A percentile compares a stretch with the other conserved stretches of the same genome.
Conservation (phyloP, 2,329 filamentous ascomycete species). For the Pseudonectria foliicola region DNA sequence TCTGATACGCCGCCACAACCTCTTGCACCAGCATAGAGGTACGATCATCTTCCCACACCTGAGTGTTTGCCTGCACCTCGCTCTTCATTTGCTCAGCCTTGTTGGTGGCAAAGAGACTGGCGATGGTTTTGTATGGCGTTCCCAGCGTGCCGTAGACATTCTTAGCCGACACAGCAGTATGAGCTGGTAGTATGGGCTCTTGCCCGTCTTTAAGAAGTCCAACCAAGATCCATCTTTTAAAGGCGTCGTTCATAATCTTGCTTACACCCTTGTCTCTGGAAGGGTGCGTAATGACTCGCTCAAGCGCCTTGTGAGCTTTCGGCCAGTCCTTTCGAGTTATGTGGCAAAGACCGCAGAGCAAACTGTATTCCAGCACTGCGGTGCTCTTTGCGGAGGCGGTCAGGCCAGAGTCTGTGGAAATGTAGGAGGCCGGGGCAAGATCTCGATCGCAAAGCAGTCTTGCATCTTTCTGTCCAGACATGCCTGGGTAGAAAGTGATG, state of each 20-base stretch:
- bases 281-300: slow-evolving; percentile 61
- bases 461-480: slow-evolving; percentile 27
- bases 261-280: slow-evolving; percentile 55
- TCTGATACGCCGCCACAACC: slow-evolving; percentile 63
- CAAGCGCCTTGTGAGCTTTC: slow-evolving; percentile 54
- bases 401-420: slow-evolving; percentile 52
- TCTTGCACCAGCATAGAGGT: slow-evolving; percentile 66
- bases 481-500: slow-evolving; percentile 58
- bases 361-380: slow-evolving; percentile 60
- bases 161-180: slow-evolving; percentile 44
- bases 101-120: slow-evolving; percentile 55
- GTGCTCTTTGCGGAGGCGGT: slow-evolving; percentile 44
- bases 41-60: slow-evolving; percentile 62
- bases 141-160: slow-evolving; percentile 52
- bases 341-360: slow-evolving; percentile 58
- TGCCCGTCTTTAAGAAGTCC: slow-evolving; percentile 64
- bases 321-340: slow-evolving; percentile 55
- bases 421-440: slow-evolving; percentile 46
- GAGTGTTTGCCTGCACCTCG: slow-evolving; percentile 52
- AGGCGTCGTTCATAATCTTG: slow-evolving; percentile 78
- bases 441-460: slow-evolving; percentile 38
- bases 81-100: slow-evolving; percentile 51
- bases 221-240: slow-evolving; percentile 84
- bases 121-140: slow-evolving; percentile 65
- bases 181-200: slow-evolving; percentile 46